Base-by-base conservation (phyloP, 192 early-diverging fungal genomes). In the Coemansia sp. region DNA sequence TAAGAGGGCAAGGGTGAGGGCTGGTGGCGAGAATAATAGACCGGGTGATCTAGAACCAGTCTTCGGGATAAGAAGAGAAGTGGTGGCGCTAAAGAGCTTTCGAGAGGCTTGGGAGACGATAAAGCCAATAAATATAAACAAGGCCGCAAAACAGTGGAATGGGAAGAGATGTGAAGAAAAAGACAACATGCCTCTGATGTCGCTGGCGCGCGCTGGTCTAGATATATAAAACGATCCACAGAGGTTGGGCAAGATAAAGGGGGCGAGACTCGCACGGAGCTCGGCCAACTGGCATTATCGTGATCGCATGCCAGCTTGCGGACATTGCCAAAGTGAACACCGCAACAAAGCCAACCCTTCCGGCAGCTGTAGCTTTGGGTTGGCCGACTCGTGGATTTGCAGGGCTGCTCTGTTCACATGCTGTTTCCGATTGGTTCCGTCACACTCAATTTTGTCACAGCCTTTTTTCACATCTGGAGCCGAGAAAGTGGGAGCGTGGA, bases 371-470 rank as follows among this genome's bases (percentile, higher is more conserved):
- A 23, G 18, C 47, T 50, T 50, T 50, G 47, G 47, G 47, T 13
- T 50, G 47, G 23, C 47, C n/a, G n/a, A 21, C 23, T 50, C 23
- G 47, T 50, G 47, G 47, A 50, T 50, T 50, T 50, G 47, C 47
- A 50, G 47, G 47, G 47, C 47, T 3, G 47, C 47, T 26, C 47
- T 50, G 47, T 50, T 50, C 47, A 50, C 47, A 50, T 50, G 47
- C 10, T 25, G 47, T 50, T 50, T 50, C 47, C 47, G 47, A 50
- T 50, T 50, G 47, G 47, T 21, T 26, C 47, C 23, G 16, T 28
- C 52, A 53, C 25, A 28, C 52, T 53, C 26, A 13, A 53, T 53
- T 53, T 31, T 53, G 52, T 8, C 42, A 42, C 41, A 45, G 42
- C 16, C 18, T 18, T 18, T 45, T 26, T 4, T 53, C 8, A 14